Evolutionary conservation across 306 rosid species (phyloP), one percentile per base, ranked within the genome.

Genomic region (Carpinus viminea): DNA sequence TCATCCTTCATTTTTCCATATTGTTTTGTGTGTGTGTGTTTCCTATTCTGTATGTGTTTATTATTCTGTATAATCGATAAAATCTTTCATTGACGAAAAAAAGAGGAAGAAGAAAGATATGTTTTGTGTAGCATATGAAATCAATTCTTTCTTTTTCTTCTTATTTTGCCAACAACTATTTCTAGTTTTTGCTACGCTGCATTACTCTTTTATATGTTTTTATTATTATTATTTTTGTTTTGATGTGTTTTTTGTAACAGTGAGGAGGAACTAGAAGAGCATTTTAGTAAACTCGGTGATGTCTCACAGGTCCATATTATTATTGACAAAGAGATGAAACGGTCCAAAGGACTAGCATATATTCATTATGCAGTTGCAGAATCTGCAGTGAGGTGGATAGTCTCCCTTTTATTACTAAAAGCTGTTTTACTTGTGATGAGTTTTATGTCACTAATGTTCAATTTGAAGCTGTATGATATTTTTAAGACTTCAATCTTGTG

Each of bases 181-280:
- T 28, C 48, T 55, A 57, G 43, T 34, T 38, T 5, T 38, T 38
- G 20, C 13, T 20, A 38, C 8, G 16, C 51, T 41, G 52, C 26
- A 26, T 38, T 18, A 7, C 51, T 15, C 47, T 36, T 7, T 18
- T 38, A 53, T 81, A 41, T 62, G 73, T 57, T 84, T 24, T 31
- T 20, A 7, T 52, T 46, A 48, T 69, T 21, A 17, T 74, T 54
- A 15, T 52, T 76, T 5, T 69, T 46, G 45, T 60, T 68, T 61
- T 15, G 57, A 47, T 52, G 11, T 72, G 70, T 78, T 76, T 75
- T 57, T 46, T 74, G 79, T 75, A 68, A 74, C 87, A 91, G 97
- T 4, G 98, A 92, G 87, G 98, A 91, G 71, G 99, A 95, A 76
- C 85, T 95, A 82, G 97, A 90, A 83, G 92, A 85, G 76, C 85